Percentiles rank a stretch among this genome's conserved stretches.
Evolutionary conservation across 2,329 filamentous ascomycete species (phyloP).

Genomic region (Epichloe baconii): DNA sequence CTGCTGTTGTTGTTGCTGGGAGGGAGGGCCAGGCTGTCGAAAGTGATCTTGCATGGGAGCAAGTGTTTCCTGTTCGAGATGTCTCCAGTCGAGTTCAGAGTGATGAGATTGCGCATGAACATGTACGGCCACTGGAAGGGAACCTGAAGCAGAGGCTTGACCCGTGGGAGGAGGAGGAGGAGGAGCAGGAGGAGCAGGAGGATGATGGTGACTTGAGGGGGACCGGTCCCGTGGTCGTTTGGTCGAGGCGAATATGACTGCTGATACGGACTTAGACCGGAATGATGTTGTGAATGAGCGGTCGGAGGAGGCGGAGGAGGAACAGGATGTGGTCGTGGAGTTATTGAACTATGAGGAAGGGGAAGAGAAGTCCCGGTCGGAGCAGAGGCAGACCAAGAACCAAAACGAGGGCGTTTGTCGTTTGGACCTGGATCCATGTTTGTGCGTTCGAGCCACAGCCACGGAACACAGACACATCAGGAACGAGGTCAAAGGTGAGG

Average conservation of each 20-base stretch:
- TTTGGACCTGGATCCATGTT: conserved; percentile 49
- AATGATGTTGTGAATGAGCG: conserved; percentile 10
- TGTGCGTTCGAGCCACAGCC: conserved; percentile 25
- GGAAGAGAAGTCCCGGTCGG: conserved; percentile 35
- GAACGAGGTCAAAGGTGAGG: conserved; percentile 21
- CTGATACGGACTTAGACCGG: conserved; percentile 26
- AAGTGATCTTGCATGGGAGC: conserved; percentile 42
- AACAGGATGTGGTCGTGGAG: conserved; percentile 7
- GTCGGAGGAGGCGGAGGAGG: conserved; percentile 12
- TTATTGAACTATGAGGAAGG: conserved; percentile 27
- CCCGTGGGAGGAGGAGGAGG: neutral
- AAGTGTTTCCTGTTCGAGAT: conserved; percentile 42
- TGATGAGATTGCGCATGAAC: conserved; percentile 22
- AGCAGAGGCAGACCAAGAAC: conserved; percentile 34
- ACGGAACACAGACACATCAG: conserved; percentile 22
- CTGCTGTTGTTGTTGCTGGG: neutral
- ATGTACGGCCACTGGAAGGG: conserved; percentile 14
- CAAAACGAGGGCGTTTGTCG: conserved; percentile 45
- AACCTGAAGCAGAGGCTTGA: conserved; percentile 9
- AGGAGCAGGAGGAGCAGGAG: neutral
- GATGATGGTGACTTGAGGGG: neutral
- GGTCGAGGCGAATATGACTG: conserved; percentile 25
- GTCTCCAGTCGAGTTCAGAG: conserved; percentile 38
- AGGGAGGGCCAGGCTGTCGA: conserved; percentile 15
- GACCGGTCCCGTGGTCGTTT: conserved; percentile 19